These are phyloP conservation scores for Erysimum cheiri DNA, from an alignment of 441 rosid species.

Conservation along the genomic window DNA sequence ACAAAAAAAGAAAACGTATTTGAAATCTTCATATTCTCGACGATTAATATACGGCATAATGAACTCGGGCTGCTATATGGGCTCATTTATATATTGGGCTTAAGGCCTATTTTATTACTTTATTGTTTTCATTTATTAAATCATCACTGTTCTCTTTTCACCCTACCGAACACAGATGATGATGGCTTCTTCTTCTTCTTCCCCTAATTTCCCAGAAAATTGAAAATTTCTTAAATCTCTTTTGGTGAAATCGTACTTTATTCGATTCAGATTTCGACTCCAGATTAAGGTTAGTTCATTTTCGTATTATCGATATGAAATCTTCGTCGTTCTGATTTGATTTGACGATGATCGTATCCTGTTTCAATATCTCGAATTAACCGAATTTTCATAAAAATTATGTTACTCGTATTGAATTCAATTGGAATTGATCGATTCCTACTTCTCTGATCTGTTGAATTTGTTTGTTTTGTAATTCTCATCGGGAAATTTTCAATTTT, in stretches of 20 bases:
- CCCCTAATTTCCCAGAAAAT: conserved; percentile 2
- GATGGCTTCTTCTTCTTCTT: not conserved
- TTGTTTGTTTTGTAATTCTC: not conserved
- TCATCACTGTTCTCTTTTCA: not conserved
- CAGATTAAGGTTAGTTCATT: conserved; percentile 29
- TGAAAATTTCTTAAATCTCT: no score
- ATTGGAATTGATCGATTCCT: not conserved
- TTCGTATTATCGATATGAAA: not conserved
- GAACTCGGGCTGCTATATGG: not conserved
- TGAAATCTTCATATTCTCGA: no score
- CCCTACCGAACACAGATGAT: conserved; percentile 4
- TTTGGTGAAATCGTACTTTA: not conserved
- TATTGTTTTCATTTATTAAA: not conserved
- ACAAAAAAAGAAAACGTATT: no score
- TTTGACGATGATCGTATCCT: conserved; percentile 17
- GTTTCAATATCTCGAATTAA: not conserved
- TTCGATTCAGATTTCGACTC: not conserved
- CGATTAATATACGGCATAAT: no score
- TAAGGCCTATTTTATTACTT: not conserved
- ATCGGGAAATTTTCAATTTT: not conserved
- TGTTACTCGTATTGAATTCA: no score
- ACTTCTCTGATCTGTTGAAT: not conserved
- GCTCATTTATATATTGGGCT: not conserved
- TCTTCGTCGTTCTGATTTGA: not conserved
- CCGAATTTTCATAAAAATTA: not conserved